Base-by-base conservation (phyloP, 164 flowering plant genomes). In the Tetrastigma voinierianum region DNA sequence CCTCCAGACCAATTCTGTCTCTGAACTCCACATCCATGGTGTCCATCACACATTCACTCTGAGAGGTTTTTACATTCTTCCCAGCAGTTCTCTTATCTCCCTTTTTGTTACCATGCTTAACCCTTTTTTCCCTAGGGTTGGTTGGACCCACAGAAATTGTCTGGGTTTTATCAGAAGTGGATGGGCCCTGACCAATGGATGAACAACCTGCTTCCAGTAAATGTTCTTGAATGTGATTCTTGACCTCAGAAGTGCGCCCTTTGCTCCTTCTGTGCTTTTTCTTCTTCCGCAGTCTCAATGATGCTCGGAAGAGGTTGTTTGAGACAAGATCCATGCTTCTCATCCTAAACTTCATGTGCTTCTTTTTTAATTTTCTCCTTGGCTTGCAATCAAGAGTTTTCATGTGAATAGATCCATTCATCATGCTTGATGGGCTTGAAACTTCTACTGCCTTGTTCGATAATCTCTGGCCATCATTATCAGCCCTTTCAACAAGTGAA, bases 201-300 rank as follows among this genome's bases (percentile, higher is more conserved):
- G 25, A 46, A 58, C 11, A 23, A 66, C 52, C 67, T 52, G 23
- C 72, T 40, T 62, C 74, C 65, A 67, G 51, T 51, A 77, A 48
- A 4, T 59, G 54, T 59, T 75, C 76, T 56, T 57, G 62, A 51
- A 9, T 20, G 18, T 40, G 24, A 57, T 55, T 74, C 53, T 67
- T 64, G 43, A 40, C 23, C n/a, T 49, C 67, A 15, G 52, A 58
- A 19, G 46, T 11, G 11, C 21, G 56, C 16, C 13, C 49, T 53
- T 74, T 85, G 40, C 55, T 80, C 70, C 52, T 71, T 72, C 68
- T 83, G 64, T 66, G 81, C 19, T 82, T 84, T 78, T 82, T 86
- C 79, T 75, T 94, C 79, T 74, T 87, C 53, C 73, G 62, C 53
- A 79, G 14, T 61, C 75, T 68, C 43, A 83, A 74, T 17, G 86